Base-by-base conservation (phyloP, 352 stramenopile species). In the Globisporangium spinosum region DNA sequence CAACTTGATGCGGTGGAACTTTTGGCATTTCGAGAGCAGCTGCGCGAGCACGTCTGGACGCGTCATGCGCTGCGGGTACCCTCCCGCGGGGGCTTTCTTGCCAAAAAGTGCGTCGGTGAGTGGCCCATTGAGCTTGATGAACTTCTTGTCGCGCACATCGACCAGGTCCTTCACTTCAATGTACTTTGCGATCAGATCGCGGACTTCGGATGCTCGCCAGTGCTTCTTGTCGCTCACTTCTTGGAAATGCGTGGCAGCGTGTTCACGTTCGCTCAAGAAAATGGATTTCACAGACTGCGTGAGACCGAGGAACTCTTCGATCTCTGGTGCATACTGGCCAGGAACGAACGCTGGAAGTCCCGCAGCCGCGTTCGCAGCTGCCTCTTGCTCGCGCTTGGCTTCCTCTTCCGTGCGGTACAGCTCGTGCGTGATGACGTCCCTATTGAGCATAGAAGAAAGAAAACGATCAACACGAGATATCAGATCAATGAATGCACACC, bases 71-170 rank as follows among this genome's bases (percentile, higher is more conserved):
- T 87, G 71, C 0, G 82, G 82, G 47, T 94, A 94, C 15, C 82
- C 85, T 45, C 80, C 78, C 0, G 69, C 60, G 45, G 81, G 85
- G 12, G 65, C 60, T 65, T 93, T 89, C 69, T 90, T 91, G 27
- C 83, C 79, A 55, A 83, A 95, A 12, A 95, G 64, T 0, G 83
- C 83, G 64, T 95, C 87, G 0, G 82, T 93, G 9, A 95, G 71
- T 3, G 73, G 66, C 6, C 71, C 82, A 38, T 95, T 82, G 8
- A 95, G 67, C 15, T 73, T 74, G 34, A 93, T 78, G 56, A 84
- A 91, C 63, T 90, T 89, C 40, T 88, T 85, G 69, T 95, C 83
- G 8, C 58, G 65, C 40, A 67, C 22, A 25, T 94, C 83, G 3
- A 90, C 79, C 1, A 95, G 77, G 1, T 57, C 70, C 64, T 83